Percentiles rank a stretch among this genome's conserved stretches.
Conservation (phyloP, 2,329 filamentous ascomycete species). For the Fusarium odoratissimum region DNA sequence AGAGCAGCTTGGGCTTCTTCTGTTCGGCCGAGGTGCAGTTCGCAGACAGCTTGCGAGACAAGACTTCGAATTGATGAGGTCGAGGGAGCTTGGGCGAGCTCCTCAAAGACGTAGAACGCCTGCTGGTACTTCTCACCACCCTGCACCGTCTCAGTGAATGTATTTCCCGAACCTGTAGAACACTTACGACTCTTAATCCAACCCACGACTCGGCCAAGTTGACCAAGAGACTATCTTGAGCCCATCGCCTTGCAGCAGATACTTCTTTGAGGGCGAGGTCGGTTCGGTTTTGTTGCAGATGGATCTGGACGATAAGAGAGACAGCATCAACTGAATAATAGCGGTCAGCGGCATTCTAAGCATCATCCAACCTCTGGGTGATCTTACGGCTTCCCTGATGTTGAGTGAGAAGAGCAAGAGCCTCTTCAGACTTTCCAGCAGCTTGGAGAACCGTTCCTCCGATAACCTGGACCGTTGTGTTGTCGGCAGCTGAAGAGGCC, state of each 20-base stretch:
- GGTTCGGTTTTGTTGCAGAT: constrained; percentile 89
- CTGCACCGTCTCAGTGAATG: constrained; percentile 58
- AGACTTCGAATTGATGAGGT: constrained; percentile 81
- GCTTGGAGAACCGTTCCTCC: constrained; percentile 85
- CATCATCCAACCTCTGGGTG: not conserved
- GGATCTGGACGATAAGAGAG: constrained; percentile 89
- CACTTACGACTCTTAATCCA: constrained; percentile 80
- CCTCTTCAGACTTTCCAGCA: constrained; percentile 85
- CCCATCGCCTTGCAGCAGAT: constrained; percentile 86
- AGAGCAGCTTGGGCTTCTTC: constrained; percentile 91
- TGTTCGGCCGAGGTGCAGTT: constrained; percentile 87
- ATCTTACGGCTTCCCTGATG: constrained; percentile 87
- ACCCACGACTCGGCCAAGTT: constrained; percentile 98
- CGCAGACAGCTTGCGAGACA: constrained; percentile 88
- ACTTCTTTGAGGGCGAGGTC: constrained; percentile 94
- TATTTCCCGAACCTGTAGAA: not conserved
- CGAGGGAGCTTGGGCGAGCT: constrained; percentile 87
- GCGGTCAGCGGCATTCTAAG: constrained; percentile 40
- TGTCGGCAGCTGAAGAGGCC: constrained; percentile 74
- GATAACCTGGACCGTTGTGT: constrained; percentile 82
- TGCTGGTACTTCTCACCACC: constrained; percentile 97
- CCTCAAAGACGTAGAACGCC: constrained; percentile 97
- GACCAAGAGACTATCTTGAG: constrained; percentile 91
- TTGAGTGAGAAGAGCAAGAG: constrained; percentile 79
- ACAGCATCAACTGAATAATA: constrained; percentile 74